A percentile compares a stretch with the other conserved stretches of the same genome.
Evolutionary conservation across 768 basidiomycete species (phyloP).

Genomic region (Leucosporidium scottii): DNA sequence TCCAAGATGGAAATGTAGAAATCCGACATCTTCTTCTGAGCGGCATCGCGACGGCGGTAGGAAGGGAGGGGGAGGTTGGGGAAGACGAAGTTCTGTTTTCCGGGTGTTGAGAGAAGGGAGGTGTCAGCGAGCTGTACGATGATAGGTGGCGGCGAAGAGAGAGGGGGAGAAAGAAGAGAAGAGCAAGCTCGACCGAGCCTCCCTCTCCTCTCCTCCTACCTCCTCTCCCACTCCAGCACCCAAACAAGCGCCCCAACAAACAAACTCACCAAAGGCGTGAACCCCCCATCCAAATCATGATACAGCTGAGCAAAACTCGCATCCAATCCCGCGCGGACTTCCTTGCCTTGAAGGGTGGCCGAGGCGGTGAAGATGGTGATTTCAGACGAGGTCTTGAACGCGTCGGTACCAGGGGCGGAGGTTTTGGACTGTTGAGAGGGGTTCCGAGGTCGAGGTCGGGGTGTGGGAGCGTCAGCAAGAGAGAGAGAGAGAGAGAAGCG

Average conservation of each 20-base stretch:
- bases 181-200: too few relatives aligned
- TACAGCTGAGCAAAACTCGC: constrained; percentile 77
- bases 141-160: not conserved
- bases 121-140: not conserved
- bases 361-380: constrained; percentile 93
- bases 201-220: not conserved
- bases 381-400: constrained; percentile 65
- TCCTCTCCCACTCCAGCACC: not conserved
- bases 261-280: constrained; percentile 66
- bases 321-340: constrained; percentile 71
- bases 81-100: constrained; percentile 70
- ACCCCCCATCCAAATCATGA: constrained; percentile 86
- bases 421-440: constrained; percentile 4
- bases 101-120: not conserved
- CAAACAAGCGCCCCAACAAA: not conserved
- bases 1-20: constrained; percentile 84
- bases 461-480: too few relatives aligned
- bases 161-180: too few relatives aligned
- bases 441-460: too few relatives aligned
- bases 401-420: constrained; percentile 49
- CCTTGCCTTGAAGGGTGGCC: constrained; percentile 84
- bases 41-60: constrained; percentile 78
- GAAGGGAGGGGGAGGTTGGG: constrained; percentile 84
- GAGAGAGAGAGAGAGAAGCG: too few relatives aligned
- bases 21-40: constrained; percentile 85